These are phyloP conservation scores for Exophiala sp. DNA, from an alignment of 2,329 filamentous ascomycete genomes.

Conservation along the genomic window DNA sequence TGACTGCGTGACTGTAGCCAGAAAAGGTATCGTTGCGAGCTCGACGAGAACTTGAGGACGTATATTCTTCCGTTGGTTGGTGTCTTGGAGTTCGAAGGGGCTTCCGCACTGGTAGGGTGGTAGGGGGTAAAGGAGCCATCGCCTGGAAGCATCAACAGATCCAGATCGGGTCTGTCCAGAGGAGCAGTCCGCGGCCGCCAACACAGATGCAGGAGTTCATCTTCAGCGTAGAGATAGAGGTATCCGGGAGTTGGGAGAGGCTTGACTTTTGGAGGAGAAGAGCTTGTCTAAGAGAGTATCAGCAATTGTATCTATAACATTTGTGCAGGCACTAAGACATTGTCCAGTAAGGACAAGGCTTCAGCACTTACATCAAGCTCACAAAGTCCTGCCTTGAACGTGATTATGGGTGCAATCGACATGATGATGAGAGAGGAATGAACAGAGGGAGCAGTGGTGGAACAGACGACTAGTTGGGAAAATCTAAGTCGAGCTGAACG, in stretches of 20 bases:
- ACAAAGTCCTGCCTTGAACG: conserved; percentile 92
- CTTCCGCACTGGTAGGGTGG: conserved; percentile 53
- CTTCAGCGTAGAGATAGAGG: conserved; percentile 86
- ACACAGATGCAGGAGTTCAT: conserved; percentile 95
- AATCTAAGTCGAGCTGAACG: not conserved
- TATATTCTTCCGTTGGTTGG: conserved; percentile 81
- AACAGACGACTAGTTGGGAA: not conserved
- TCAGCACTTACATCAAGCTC: conserved; percentile 63
- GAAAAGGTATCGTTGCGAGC: conserved; percentile 85
- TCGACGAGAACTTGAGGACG: conserved; percentile 87
- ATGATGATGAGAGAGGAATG: conserved; percentile 45
- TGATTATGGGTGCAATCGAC: conserved; percentile 81
- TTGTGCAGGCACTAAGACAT: too few species aligned
- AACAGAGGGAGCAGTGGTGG: not conserved
- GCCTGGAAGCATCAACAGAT: conserved; percentile 86
- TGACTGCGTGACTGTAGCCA: conserved; percentile 93
- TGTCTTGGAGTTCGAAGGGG: conserved; percentile 56
- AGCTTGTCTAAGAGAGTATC: conserved; percentile 8
- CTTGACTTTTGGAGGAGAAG: conserved; percentile 63
- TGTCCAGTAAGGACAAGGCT: not conserved
- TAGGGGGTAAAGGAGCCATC: conserved; percentile 86
- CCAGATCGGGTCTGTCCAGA: conserved; percentile 68
- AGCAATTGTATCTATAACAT: not conserved
- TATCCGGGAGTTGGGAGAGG: conserved; percentile 71
- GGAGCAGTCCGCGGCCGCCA: conserved; percentile 76